A percentile compares a stretch with the other conserved stretches of the same genome.
Conservation (phyloP, 495 filamentous ascomycete species). For the Pyronema domesticum region DNA sequence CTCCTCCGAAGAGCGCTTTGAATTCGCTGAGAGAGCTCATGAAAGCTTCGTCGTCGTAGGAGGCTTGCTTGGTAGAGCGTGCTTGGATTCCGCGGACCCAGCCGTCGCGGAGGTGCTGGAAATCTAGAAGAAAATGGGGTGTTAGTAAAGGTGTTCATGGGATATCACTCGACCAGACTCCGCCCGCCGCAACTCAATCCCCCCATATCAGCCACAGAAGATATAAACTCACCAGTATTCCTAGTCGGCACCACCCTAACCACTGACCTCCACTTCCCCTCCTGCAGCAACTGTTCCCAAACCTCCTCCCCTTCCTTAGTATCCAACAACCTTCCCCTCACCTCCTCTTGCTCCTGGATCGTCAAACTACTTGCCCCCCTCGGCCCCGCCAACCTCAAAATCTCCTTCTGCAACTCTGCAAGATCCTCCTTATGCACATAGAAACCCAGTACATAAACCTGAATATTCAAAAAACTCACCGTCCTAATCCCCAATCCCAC, state of each 20-base stretch:
- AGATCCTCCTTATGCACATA: slow-evolving; percentile 74
- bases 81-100: slow-evolving; percentile 70
- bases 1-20: slow-evolving; percentile 56
- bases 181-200: neutral
- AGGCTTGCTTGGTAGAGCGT: slow-evolving; percentile 35
- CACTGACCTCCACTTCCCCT: slow-evolving; percentile 41
- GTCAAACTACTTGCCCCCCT: slow-evolving; percentile 66
- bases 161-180: too few species aligned
- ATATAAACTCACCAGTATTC: slow-evolving; percentile 37
- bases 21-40: slow-evolving; percentile 53
- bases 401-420: slow-evolving; percentile 31
- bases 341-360: slow-evolving; percentile 51
- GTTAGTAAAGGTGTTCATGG: neutral
- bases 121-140: slow-evolving; percentile 33
- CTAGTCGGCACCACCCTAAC: slow-evolving; percentile 67
- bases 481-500: slow-evolving; percentile 74
- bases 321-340: slow-evolving; percentile 52
- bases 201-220: too few species aligned
- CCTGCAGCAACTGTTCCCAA: slow-evolving; percentile 51
- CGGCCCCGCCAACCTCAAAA: slow-evolving; percentile 31
- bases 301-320: slow-evolving; percentile 43
- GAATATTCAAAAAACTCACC: slow-evolving; percentile 74
- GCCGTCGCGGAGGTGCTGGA: slow-evolving; percentile 75
- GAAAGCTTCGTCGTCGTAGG: slow-evolving; percentile 47
- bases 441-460: slow-evolving; percentile 86